Evolutionary conservation across 495 filamentous ascomycete genomes (phyloP).

Genomic region (Podospora pseudoanserina): DNA sequence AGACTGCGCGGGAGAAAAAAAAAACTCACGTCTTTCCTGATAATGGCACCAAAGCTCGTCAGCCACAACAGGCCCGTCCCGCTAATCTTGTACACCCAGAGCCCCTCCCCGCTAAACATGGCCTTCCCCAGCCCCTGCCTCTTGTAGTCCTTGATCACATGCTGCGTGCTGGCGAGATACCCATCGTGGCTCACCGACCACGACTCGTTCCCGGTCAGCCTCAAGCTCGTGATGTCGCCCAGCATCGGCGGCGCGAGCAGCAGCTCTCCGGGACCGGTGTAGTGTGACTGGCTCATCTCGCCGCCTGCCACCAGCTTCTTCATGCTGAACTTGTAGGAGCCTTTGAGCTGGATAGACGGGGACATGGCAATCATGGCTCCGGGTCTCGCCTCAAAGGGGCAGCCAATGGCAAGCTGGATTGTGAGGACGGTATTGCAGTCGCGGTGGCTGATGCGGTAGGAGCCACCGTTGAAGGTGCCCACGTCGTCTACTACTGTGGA

Average conservation of each 20-base stretch:
- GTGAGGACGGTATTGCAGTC: slow-evolving; percentile 89
- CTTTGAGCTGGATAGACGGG: slow-evolving; percentile 76
- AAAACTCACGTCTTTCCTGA: slow-evolving; percentile 84
- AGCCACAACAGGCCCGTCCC: slow-evolving; percentile 81
- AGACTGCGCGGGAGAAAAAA: background rate
- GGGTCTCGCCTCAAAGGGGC: slow-evolving; percentile 75
- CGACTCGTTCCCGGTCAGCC: slow-evolving; percentile 60
- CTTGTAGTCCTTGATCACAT: slow-evolving; percentile 77
- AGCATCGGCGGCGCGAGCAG: slow-evolving; percentile 74
- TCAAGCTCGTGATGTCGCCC: slow-evolving; percentile 82
- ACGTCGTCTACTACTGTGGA: slow-evolving; percentile 67
- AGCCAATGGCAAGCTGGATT: slow-evolving; percentile 83
- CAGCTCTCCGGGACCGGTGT: slow-evolving; percentile 87
- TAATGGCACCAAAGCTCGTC: slow-evolving; percentile 89
- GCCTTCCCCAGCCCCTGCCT: slow-evolving; percentile 84
- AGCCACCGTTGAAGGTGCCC: slow-evolving; percentile 94
- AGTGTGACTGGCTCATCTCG: slow-evolving; percentile 75
- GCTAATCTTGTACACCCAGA: slow-evolving; percentile 85
- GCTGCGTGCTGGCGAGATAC: slow-evolving; percentile 73
- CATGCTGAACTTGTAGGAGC: slow-evolving; percentile 71
- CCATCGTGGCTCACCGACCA: slow-evolving; percentile 84
- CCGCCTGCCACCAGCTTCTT: slow-evolving; percentile 83
- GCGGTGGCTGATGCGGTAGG: slow-evolving; percentile 87
- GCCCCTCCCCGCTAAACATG: slow-evolving; percentile 87
- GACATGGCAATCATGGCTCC: slow-evolving; percentile 95